Evolutionary conservation across 2,329 filamentous ascomycete species (phyloP), one percentile per base, ranked within the genome.

Genomic region (Chaetomiaceae sp.): DNA sequence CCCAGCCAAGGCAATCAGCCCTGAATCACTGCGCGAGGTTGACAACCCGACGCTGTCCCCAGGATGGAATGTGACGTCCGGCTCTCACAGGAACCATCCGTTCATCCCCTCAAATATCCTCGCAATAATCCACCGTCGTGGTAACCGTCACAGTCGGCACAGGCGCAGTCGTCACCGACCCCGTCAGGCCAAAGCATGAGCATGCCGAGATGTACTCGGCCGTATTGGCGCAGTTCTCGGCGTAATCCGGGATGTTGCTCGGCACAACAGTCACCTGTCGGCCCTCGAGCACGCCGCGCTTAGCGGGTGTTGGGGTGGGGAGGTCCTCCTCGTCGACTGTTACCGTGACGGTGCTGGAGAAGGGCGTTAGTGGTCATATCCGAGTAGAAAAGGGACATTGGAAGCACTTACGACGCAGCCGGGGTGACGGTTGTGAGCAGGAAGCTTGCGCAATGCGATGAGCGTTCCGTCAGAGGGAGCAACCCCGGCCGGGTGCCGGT

Each of bases 111-210:
- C 57, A 65, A 49, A 63, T 47, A 53, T 70, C 69, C 51, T 72
- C 70, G 65, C 72, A 74, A 62, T 66, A 70, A 63, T 73, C 70
- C 59, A 64, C 61, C 44, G 71, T 73, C 53, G 66, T 68, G 53
- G 72, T 75, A 51, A 73, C 68, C 27, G 71, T 74, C 50, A 66
- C 63, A 8, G 71, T 74, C 32, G 72, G 68, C 32, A 58, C 61
- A 25, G 70, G 60, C 48, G 68, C 71, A 10, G 72, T 74, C 53
- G 65, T 67, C 41, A 69, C 65, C 3, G 62, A 56, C 33, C 65
- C 66, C 34, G 71, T 74, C 64, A 75, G 67, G 44, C 73, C 72
- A 65, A 68, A 76, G 70, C 73, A 75, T 48, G 65, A 66, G 69
- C 73, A 76, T 48, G 69, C 73, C 33, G 72, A 71, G 29, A 70